Percentiles rank a stretch among this genome's conserved stretches.
phyloP scores from a whole-genome alignment of 371 early-diverging fungal species.

The Coemansia sp. region DNA sequence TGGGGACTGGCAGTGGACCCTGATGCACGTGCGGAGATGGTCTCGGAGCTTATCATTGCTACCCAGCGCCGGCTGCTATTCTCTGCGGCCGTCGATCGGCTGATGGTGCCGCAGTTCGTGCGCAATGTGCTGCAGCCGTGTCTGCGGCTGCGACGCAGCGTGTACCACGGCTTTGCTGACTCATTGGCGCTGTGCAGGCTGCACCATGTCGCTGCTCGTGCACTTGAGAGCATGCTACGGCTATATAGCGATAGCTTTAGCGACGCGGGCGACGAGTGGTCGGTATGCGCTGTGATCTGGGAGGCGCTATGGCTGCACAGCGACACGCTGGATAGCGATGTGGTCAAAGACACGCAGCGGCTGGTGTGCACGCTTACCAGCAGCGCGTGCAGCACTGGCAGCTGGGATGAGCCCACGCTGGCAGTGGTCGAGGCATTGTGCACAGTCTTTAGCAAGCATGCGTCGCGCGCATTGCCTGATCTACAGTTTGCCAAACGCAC shows the following conservation, averaged over 20 bases:
- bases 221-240: slow-evolving; percentile 39
- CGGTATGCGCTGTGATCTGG: slow-evolving; percentile 43
- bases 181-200: slow-evolving; percentile 3
- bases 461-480: not conserved
- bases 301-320: slow-evolving; percentile 45
- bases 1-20: slow-evolving; percentile 20
- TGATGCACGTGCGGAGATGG: slow-evolving; percentile 42
- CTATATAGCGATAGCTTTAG: slow-evolving; percentile 32
- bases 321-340: not conserved
- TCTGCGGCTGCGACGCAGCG: slow-evolving; percentile 13
- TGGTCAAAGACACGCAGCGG: slow-evolving; percentile 12
- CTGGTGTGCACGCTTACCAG: slow-evolving; percentile 24
- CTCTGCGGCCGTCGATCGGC: slow-evolving; percentile 5
- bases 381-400: not conserved
- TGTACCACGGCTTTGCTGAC: slow-evolving; percentile 11
- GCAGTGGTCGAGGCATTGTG: slow-evolving; percentile 18
- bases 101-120: slow-evolving; percentile 13
- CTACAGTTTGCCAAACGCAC: not conserved
- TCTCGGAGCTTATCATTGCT: slow-evolving; percentile 28
- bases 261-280: not conserved
- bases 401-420: not conserved
- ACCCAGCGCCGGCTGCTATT: slow-evolving; percentile 49
- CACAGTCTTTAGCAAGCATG: slow-evolving; percentile 25
- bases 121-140: slow-evolving; percentile 38
- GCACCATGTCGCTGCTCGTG: slow-evolving; percentile 30